These are phyloP conservation scores for Erigeron philadelphicus DNA, from an alignment of 140 eudicot genomes.

Conservation along the genomic window DNA sequence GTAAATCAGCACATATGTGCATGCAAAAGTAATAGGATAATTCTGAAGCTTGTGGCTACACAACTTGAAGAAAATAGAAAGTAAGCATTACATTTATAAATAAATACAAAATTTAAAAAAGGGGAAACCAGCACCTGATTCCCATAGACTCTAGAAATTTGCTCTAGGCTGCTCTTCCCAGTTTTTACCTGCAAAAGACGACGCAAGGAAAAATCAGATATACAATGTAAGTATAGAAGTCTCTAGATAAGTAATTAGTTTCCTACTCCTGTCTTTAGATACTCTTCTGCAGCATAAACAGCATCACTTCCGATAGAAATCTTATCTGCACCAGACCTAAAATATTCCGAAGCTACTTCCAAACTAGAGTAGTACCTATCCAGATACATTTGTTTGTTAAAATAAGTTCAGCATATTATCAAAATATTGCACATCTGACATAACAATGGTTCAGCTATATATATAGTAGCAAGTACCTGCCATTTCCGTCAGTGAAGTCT, in stretches of 20 bases:
- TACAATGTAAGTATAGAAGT: neutral
- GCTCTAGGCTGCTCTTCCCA: slow-evolving; percentile 95
- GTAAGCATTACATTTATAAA: neutral
- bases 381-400: neutral
- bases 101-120: neutral
- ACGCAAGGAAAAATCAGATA: neutral
- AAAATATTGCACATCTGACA: neutral
- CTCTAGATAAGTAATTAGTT: neutral
- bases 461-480: slow-evolving; percentile 48
- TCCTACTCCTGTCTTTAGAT: slow-evolving; percentile 71
- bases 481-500: slow-evolving; percentile 92
- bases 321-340: slow-evolving; percentile 97
- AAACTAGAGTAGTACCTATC: slow-evolving; percentile 83
- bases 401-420: neutral
- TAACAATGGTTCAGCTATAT: neutral
- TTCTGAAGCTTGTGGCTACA: neutral
- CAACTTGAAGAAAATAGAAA: neutral
- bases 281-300: slow-evolving; percentile 96
- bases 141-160: slow-evolving; percentile 91
- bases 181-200: slow-evolving; percentile 52
- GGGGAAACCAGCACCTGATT: slow-evolving; percentile 57
- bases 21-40: neutral
- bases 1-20: slow-evolving; percentile 15
- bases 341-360: slow-evolving; percentile 98
- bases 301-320: slow-evolving; percentile 98